Evolutionary conservation across 2,329 filamentous ascomycete species (phyloP).

Genomic region (Alternaria panax): DNA sequence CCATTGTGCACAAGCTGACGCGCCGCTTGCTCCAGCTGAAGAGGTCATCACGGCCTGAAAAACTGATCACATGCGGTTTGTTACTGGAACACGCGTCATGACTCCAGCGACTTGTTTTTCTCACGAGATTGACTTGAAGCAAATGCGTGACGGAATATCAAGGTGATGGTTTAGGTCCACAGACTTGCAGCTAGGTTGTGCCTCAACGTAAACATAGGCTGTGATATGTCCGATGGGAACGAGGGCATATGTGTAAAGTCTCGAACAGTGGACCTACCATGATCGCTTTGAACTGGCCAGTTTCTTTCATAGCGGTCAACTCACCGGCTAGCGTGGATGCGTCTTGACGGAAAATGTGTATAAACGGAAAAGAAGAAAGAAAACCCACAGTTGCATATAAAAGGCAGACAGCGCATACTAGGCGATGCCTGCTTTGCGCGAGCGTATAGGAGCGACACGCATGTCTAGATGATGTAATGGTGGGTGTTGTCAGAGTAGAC

Average conservation of each 20-base stretch:
- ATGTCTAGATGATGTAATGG: too few species aligned
- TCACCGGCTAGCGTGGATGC: too few species aligned
- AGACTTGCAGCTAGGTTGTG: background rate
- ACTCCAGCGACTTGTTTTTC: background rate
- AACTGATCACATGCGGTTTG: background rate
- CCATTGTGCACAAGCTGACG: background rate
- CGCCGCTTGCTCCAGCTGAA: background rate
- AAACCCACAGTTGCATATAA: too few species aligned
- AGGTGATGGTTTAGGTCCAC: too few species aligned
- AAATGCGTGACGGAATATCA: too few species aligned
- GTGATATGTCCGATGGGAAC: background rate
- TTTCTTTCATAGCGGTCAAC: background rate
- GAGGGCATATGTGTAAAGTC: background rate
- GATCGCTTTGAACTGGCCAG: background rate
- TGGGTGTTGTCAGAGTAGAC: too few species aligned
- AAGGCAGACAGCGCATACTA: background rate
- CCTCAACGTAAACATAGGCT: background rate
- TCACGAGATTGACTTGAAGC: too few species aligned
- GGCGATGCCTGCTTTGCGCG: background rate
- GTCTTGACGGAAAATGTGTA: too few species aligned
- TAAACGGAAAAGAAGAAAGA: too few species aligned
- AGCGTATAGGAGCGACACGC: too few species aligned
- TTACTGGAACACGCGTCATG: background rate
- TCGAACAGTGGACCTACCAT: background rate
- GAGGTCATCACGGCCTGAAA: background rate